phyloP scores from a whole-genome alignment of 139 green algal species.

The Chlorella sp. region DNA sequence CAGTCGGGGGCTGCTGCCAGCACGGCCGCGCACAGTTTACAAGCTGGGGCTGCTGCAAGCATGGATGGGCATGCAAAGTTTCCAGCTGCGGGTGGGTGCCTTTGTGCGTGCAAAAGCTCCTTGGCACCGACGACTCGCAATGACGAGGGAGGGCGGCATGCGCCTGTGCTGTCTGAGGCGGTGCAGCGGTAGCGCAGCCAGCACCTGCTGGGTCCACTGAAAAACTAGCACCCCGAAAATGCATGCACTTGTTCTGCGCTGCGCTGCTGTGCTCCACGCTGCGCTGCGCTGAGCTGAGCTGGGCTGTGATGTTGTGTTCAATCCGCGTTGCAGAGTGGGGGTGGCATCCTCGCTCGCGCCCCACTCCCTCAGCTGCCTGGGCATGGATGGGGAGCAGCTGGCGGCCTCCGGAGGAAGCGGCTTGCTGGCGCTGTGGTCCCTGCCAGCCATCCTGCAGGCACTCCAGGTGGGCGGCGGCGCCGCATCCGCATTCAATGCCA shows the following conservation, averaged over 20 bases:
- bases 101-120: no score
- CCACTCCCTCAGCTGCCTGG: slow-evolving; percentile 14
- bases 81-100: no score
- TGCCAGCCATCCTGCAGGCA: not conserved
- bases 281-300: not conserved
- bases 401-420: not conserved
- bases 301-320: not conserved
- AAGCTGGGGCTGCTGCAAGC: not conserved
- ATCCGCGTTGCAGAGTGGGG: not conserved
- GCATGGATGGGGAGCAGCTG: not conserved
- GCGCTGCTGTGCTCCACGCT: not conserved
- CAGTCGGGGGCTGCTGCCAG: not conserved
- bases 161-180: no score
- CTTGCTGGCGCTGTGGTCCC: slow-evolving; percentile 13
- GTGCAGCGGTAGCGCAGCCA: no score
- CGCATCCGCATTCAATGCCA: no score
- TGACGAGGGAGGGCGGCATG: no score
- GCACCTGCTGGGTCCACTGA: no score
- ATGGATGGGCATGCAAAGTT: no score
- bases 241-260: no score
- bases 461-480: not conserved
- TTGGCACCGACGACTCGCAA: no score
- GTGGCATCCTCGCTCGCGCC: not conserved
- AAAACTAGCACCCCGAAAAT: no score
- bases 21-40: not conserved